phyloP scores from a whole-genome alignment of 176 grass and related monocot genomes.

The Otatea glauca region DNA sequence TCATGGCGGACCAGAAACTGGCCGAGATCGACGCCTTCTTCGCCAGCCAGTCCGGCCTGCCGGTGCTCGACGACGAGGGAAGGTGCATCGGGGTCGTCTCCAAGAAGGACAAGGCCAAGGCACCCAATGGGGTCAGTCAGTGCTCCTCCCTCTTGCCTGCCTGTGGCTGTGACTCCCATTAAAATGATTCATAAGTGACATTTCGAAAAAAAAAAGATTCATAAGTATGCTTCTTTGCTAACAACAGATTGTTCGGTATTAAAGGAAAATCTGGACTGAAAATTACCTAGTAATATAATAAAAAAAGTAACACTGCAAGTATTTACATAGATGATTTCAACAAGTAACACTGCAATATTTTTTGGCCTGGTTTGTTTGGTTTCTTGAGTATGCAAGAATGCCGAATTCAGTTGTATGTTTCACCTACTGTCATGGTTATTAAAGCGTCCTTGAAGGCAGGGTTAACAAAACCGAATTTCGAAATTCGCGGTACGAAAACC shows the following conservation, averaged over 20 bases:
- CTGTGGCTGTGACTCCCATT: neutral
- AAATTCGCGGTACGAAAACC: no score
- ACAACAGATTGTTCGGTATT: neutral
- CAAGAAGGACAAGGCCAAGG: conserved; percentile 67
- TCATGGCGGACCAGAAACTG: conserved; percentile 51
- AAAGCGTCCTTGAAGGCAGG: no score
- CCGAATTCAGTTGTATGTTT: neutral
- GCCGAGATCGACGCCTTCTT: conserved; percentile 66
- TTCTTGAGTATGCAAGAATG: neutral
- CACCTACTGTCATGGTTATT: neutral
- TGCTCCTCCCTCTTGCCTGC: neutral
- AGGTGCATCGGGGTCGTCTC: conserved; percentile 76
- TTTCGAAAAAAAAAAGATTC: neutral
- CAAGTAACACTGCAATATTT: neutral
- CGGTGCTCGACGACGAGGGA: conserved; percentile 57
- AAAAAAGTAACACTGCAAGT: neutral
- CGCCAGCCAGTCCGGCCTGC: conserved; percentile 58
- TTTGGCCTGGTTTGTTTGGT: neutral
- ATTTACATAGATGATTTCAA: neutral
- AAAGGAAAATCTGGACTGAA: neutral
- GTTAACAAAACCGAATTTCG: no score
- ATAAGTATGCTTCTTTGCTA: neutral
- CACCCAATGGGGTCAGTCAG: conserved; percentile 58
- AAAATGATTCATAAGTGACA: neutral
- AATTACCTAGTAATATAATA: neutral